phyloP scores from a whole-genome alignment of 1,284 basidiomycete genomes.

The Meira nashicola region DNA sequence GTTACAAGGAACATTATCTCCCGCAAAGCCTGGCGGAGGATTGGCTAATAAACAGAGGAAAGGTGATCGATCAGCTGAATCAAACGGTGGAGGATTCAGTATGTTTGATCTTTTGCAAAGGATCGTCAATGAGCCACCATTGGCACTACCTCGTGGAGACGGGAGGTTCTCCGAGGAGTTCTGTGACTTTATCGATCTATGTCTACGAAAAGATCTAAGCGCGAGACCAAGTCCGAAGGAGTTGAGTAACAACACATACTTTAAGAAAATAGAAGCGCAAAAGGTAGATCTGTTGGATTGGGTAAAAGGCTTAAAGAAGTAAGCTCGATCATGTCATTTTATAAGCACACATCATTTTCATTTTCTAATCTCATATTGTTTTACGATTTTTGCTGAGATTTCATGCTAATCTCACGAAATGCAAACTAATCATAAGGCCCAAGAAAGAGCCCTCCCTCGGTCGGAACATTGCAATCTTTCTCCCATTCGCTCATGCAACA shows the following conservation, averaged over 20 bases:
- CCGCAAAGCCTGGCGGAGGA: conserved; percentile 26
- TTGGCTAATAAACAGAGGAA: neutral
- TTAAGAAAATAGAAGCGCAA: conserved; percentile 3
- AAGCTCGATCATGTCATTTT: neutral
- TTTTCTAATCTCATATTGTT: neutral
- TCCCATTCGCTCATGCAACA: too few relatives aligned
- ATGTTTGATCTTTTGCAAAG: conserved; percentile 94
- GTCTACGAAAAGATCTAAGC: conserved; percentile 45
- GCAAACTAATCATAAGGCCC: too few relatives aligned
- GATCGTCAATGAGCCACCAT: conserved; percentile 69
- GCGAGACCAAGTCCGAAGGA: conserved; percentile 46
- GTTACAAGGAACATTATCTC: conserved; percentile 37
- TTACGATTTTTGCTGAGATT: neutral
- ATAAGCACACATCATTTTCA: neutral
- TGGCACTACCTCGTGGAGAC: conserved; percentile 30
- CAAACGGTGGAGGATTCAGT: conserved; percentile 75
- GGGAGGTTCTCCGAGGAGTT: conserved; percentile 31
- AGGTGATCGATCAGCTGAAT: conserved; percentile 3
- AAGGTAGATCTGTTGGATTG: conserved; percentile 8
- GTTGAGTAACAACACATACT: conserved; percentile 24
- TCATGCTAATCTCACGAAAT: too few relatives aligned
- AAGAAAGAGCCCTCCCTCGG: too few relatives aligned
- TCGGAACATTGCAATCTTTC: too few relatives aligned
- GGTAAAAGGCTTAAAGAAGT: conserved; percentile 7
- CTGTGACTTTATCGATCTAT: conserved; percentile 42